phyloP scores from a whole-genome alignment of 2,329 filamentous ascomycete species.

The Fusarium redolens region DNA sequence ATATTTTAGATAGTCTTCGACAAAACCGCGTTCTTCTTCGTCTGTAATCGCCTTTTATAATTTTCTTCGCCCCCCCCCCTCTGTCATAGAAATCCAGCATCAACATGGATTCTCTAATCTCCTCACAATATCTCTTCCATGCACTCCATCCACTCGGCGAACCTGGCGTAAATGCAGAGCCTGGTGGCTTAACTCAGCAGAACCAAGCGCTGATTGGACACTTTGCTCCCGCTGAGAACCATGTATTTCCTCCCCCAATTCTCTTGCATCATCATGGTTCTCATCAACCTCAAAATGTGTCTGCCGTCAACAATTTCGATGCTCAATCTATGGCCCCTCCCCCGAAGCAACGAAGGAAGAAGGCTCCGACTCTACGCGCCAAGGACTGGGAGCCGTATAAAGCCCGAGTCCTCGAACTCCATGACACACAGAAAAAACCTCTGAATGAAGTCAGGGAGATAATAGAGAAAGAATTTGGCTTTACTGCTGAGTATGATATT shows the following conservation, averaged over 20 bases:
- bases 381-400: not conserved
- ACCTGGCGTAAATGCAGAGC: not conserved
- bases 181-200: not conserved
- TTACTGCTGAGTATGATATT: not conserved
- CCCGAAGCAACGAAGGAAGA: not conserved
- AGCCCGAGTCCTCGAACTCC: not conserved
- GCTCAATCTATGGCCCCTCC: not conserved
- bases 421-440: accelerated
- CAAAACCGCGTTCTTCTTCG: too few species aligned
- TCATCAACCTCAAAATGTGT: not conserved
- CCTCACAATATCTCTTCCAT: too few species aligned
- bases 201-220: too few species aligned
- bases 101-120: not conserved
- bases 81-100: not conserved
- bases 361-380: not conserved
- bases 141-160: not conserved
- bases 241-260: too few species aligned
- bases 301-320: not conserved
- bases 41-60: too few species aligned
- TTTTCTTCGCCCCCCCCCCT: too few species aligned
- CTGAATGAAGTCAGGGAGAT: not conserved
- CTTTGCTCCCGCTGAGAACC: too few species aligned
- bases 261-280: too few species aligned
- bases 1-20: too few species aligned
- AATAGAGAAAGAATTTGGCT: not conserved